phyloP scores from a whole-genome alignment of 768 basidiomycete species.

The Rossbeevera mucosa region DNA sequence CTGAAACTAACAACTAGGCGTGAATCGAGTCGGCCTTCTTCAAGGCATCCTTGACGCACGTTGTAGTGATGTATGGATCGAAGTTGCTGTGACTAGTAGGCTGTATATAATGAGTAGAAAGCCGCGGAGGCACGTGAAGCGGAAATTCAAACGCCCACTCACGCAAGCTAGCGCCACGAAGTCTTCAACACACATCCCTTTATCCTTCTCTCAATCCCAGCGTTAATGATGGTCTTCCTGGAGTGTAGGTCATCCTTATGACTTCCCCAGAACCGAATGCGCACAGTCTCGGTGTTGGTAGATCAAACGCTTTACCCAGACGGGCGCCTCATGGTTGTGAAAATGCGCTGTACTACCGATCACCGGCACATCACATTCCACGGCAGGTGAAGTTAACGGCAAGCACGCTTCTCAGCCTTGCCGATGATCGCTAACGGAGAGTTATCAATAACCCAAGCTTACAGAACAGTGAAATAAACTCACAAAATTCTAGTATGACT shows the following conservation, averaged over 20 bases:
- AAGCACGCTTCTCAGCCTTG: not conserved
- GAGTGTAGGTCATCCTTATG: not conserved
- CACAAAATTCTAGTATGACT: not conserved
- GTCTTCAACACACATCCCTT: no score
- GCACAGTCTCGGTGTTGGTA: not conserved
- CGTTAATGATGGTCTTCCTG: not conserved
- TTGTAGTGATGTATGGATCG: no score
- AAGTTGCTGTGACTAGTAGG: no score
- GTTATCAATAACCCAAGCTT: not conserved
- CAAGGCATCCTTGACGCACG: not conserved
- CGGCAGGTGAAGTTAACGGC: not conserved
- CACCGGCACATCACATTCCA: not conserved
- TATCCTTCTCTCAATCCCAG: not conserved
- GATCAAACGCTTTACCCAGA: not conserved
- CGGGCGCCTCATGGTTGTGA: not conserved
- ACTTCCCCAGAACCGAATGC: not conserved
- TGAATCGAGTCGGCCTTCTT: not conserved
- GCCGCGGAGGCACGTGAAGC: no score
- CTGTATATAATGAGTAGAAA: no score
- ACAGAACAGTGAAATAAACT: not conserved
- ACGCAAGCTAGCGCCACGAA: no score
- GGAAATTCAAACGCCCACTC: no score
- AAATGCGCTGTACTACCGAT: not conserved
- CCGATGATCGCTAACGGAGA: not conserved
- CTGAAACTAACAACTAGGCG: not conserved